Evolutionary conservation across 2,329 filamentous ascomycete genomes (phyloP), one percentile per base, ranked within the genome.

Genomic region (Aspergillus viridinutans): DNA sequence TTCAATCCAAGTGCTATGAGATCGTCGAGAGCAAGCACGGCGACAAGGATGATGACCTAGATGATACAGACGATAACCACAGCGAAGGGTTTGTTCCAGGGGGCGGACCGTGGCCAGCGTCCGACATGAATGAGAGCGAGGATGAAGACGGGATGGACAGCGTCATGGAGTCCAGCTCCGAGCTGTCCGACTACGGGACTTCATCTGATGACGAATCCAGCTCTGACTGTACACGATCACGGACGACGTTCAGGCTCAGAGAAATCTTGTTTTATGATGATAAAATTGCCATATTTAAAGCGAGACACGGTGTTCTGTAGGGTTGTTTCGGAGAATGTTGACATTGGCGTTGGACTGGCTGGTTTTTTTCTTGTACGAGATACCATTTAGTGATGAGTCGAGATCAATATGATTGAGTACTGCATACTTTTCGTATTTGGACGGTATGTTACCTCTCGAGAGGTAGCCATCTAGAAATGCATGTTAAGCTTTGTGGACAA

Each of bases 221-320:
- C 8, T 74, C 75, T 17, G 78, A 74, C 17, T 74, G 71, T 52
- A 68, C 73, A 42, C 64, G 64, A 58, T 69, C 67, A 20, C 65
- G 65, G 5, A 70, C 74, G 29, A 76, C 81, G 64, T 80, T 92
- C 58, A 81, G 85, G 54, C 76, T 93, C 62, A 80, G 89, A 59
- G 89, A 93, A 77, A 93, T 94, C 61, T 73, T 92, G 60, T 93
- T 91, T 72, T 92, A 91, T 67, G 90, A 93, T 70, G 90, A 93
- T 70, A 90, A 90, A 73, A 85, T 91, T 53, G 85, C 88, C 28
- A 87, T 93, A 57, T 93, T 93, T 76, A 89, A 88, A 71, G 88
- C 88, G 32, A 82, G 90, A 58, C 86, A 90, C 73, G 85, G 83
- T 51, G 67, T 72, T 61, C 66, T 79, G 49, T 78, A 65, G 72